These are phyloP conservation scores for Aspergillus campestris DNA, from an alignment of 495 filamentous ascomycete species.

Conservation along the genomic window DNA sequence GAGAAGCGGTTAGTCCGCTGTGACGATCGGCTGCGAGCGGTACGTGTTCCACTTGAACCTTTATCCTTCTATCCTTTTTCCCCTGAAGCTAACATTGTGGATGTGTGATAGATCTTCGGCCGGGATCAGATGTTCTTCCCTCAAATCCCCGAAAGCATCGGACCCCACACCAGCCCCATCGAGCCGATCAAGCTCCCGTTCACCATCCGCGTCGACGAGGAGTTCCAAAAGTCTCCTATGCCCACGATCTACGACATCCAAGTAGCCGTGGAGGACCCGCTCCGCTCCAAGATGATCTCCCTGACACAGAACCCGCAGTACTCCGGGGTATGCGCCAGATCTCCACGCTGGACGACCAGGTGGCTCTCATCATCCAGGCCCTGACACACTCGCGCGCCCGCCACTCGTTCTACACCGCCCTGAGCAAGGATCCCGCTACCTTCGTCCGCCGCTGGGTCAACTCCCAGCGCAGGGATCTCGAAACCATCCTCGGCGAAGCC, in stretches of 20 bases:
- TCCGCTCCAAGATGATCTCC: conserved; percentile 56
- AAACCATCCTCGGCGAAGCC: conserved; percentile 79
- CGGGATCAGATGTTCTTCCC: conserved; percentile 80
- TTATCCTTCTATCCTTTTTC: not conserved
- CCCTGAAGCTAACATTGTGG: conserved; percentile 5
- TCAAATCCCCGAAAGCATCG: conserved; percentile 67
- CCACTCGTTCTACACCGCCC: conserved; percentile 68
- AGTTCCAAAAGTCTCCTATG: conserved; percentile 54
- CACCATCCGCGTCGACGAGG: conserved; percentile 87
- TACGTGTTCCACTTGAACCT: conserved; percentile 30
- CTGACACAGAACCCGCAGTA: conserved; percentile 47
- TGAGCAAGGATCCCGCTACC: conserved; percentile 70
- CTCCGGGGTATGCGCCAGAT: conserved; percentile 60
- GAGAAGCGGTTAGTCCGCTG: conserved; percentile 87
- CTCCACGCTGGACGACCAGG: conserved; percentile 66
- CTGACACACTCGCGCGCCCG: conserved; percentile 73
- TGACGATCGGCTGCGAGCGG: conserved; percentile 68
- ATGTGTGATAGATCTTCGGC: conserved; percentile 56
- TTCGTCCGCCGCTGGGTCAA: conserved; percentile 81
- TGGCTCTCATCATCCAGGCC: conserved; percentile 70
- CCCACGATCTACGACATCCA: conserved; percentile 85
- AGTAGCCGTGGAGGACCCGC: conserved; percentile 76
- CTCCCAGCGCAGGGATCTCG: conserved; percentile 82
- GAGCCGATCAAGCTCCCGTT: conserved; percentile 81
- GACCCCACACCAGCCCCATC: conserved; percentile 64